A percentile compares a stretch with the other conserved stretches of the same genome.
Conservation (phyloP, 805 yeast genomes). For the Candida khao-thaluensis region DNA sequence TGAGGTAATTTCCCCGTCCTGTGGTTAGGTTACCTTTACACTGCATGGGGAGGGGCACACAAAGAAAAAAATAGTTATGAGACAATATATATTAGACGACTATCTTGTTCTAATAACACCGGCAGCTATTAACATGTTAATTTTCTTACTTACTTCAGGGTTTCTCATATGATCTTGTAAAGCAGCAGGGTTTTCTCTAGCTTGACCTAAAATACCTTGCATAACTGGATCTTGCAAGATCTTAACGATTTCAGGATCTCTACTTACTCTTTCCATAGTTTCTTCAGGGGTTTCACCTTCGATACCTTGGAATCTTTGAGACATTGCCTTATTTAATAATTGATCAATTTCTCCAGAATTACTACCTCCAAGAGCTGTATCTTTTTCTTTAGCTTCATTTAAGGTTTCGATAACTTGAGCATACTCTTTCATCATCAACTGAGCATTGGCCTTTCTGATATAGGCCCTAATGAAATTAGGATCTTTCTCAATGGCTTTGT, state of each 20-base stretch:
- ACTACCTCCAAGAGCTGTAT: slow-evolving; percentile 60
- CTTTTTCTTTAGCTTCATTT: slow-evolving; percentile 73
- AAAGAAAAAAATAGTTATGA: too few relatives aligned
- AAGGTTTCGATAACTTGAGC: slow-evolving; percentile 79
- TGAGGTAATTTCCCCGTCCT: not conserved
- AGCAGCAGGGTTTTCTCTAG: slow-evolving; percentile 93
- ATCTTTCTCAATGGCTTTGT: slow-evolving; percentile 82
- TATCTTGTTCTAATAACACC: slow-evolving; percentile 92
- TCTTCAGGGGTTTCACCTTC: slow-evolving; percentile 93
- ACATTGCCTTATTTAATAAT: slow-evolving; percentile 70
- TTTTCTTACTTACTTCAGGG: slow-evolving; percentile 87
- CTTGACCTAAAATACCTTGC: slow-evolving; percentile 93
- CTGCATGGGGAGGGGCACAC: too few relatives aligned
- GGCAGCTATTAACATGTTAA: slow-evolving; percentile 87
- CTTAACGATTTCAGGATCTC: slow-evolving; percentile 91
- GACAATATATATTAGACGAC: not conserved
- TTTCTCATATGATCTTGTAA: slow-evolving; percentile 96
- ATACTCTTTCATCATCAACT: slow-evolving; percentile 86
- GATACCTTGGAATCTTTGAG: slow-evolving; percentile 75
- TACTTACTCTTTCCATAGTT: slow-evolving; percentile 83
- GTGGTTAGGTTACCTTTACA: too few relatives aligned
- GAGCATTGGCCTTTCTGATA: slow-evolving; percentile 94
- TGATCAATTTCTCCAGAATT: slow-evolving; percentile 77
- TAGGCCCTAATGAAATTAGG: slow-evolving; percentile 91
- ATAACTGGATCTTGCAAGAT: slow-evolving; percentile 93